Conservation (phyloP, 768 basidiomycete species). For the Rhizopogon vinicolor region DNA sequence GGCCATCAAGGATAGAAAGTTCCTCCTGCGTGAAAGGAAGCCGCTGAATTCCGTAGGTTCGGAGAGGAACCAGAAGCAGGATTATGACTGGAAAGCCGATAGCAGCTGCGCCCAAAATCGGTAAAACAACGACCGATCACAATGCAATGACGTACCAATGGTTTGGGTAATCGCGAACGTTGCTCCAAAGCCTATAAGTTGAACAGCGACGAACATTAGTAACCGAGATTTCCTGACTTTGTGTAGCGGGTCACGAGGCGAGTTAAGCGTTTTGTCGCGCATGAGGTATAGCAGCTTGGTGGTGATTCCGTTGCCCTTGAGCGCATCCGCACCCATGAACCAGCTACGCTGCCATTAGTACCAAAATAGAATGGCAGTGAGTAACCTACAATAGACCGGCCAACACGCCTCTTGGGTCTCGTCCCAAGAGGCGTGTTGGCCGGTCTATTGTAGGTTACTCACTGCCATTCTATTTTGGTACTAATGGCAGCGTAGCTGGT, state of each 20-base stretch:
- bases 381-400: too few species aligned
- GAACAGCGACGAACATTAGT: conserved; percentile 64
- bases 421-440: conserved; percentile 83
- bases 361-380: too few species aligned
- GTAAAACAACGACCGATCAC: not conserved
- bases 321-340: conserved; percentile 88
- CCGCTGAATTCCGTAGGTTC: conserved; percentile 65
- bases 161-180: conserved; percentile 93
- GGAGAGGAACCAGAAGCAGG: conserved; percentile 73
- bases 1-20: conserved; percentile 80
- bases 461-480: not conserved
- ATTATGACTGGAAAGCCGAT: conserved; percentile 92
- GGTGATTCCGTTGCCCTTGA: conserved; percentile 80
- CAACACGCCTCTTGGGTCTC: conserved; percentile 67
- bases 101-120: conserved; percentile 47
- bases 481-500: conserved; percentile 54
- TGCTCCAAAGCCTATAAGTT: conserved; percentile 79
- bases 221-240: conserved; percentile 74
- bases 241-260: conserved; percentile 63
- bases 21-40: conserved; percentile 77
- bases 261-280: conserved; percentile 61
- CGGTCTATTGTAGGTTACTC: conserved; percentile 70
- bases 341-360: conserved; percentile 59
- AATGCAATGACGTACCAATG: conserved; percentile 47
- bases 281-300: conserved; percentile 76